These are phyloP conservation scores for Pythium oligandrum DNA, from an alignment of 352 stramenopile species.

Conservation along the genomic window DNA sequence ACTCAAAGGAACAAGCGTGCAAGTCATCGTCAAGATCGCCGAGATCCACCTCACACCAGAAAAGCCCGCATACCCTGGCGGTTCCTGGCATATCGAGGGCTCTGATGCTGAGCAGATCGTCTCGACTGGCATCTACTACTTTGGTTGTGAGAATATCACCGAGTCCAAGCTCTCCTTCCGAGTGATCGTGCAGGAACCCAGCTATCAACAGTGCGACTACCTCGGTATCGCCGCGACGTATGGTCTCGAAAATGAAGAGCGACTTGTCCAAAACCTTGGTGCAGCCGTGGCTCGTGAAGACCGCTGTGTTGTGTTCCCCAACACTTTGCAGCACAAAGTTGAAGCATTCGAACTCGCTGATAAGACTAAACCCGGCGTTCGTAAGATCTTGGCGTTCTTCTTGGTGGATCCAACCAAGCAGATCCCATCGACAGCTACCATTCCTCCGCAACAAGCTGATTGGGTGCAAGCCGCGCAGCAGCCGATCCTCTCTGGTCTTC, in stretches of 20 bases:
- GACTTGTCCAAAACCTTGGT: slow-evolving; percentile 13
- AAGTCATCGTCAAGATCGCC: slow-evolving; percentile 36
- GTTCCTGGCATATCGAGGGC: slow-evolving; percentile 28
- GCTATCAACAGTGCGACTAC: slow-evolving; percentile 15
- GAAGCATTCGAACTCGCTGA: slow-evolving; percentile 23
- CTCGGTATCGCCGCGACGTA: slow-evolving; percentile 13
- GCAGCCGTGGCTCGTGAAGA: slow-evolving; percentile 7
- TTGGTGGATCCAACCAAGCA: slow-evolving; percentile 25
- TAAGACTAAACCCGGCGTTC: slow-evolving; percentile 14
- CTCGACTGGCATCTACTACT: slow-evolving; percentile 31
- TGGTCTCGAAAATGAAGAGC: slow-evolving; percentile 6
- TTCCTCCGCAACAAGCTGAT: slow-evolving; percentile 25
- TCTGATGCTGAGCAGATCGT: slow-evolving; percentile 26
- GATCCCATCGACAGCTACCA: slow-evolving; percentile 24
- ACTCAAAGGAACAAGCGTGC: slow-evolving; percentile 12
- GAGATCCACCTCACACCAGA: slow-evolving; percentile 29
- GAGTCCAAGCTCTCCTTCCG: slow-evolving; percentile 27
- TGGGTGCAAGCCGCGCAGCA: slow-evolving; percentile 8
- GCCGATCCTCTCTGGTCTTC: slow-evolving; percentile 1
- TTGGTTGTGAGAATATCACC: slow-evolving; percentile 31
- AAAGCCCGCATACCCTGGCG: slow-evolving; percentile 20
- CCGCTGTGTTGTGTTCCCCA: slow-evolving; percentile 25
- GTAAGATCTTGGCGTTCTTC: slow-evolving; percentile 38
- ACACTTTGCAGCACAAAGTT: slow-evolving; percentile 25
- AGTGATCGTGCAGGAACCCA: slow-evolving; percentile 11